Conservation (phyloP, 2,329 filamentous ascomycete species). For the Botrytis pseudocinerea region DNA sequence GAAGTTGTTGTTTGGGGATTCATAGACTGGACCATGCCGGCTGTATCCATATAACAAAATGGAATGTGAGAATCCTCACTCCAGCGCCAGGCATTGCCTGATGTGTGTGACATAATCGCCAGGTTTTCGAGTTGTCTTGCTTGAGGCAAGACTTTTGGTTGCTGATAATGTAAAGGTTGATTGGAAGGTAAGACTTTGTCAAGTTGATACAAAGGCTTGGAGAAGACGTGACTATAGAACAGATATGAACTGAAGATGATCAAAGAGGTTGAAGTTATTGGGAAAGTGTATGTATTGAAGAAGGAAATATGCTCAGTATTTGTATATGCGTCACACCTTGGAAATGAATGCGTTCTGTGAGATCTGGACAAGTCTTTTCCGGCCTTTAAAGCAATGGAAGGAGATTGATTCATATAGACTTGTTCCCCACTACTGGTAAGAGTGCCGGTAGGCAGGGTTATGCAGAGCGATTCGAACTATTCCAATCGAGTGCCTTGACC, state of each 20-base stretch:
- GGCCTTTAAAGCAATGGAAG: conserved; percentile 3
- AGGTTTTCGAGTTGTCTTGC: conserved; percentile 46
- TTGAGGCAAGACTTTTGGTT: conserved; percentile 37
- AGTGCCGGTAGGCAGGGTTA: conserved; percentile 1
- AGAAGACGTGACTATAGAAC: neutral
- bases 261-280: conserved; percentile 2
- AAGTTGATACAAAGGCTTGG: neutral
- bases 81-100: conserved; percentile 55
- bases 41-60: conserved; percentile 46
- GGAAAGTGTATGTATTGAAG: neutral
- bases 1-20: conserved; percentile 46
- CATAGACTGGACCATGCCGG: conserved; percentile 50
- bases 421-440: conserved; percentile 9
- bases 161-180: neutral
- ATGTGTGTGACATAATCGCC: conserved; percentile 51
- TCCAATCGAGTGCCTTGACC: conserved; percentile 19
- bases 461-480: conserved; percentile 13
- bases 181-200: conserved; percentile 2
- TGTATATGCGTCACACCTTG: neutral
- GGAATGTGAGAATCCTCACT: conserved; percentile 47
- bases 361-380: conserved; percentile 15
- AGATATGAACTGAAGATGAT: neutral
- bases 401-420: conserved; percentile 20
- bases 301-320: conserved; percentile 17
- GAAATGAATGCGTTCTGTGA: conserved; percentile 4